These are phyloP conservation scores for Gnomoniopsis smithogilvyi DNA, from an alignment of 2,329 filamentous ascomycete genomes.

Conservation along the genomic window DNA sequence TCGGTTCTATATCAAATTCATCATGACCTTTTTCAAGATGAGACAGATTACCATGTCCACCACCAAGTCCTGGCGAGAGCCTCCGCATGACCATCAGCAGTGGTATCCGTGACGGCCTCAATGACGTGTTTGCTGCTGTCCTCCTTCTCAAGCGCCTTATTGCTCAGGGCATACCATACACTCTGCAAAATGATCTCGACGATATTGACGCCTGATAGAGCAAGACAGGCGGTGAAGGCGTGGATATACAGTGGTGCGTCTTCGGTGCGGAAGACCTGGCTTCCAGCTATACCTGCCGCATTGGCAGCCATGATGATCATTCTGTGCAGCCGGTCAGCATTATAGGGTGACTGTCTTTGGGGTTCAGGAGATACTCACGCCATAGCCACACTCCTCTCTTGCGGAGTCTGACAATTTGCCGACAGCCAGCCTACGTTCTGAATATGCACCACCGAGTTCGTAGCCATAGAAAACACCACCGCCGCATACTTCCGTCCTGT, in stretches of 20 bases:
- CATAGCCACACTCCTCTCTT: constrained; percentile 57
- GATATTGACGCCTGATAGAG: constrained; percentile 20
- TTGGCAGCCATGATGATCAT: constrained; percentile 62
- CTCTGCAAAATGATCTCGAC: constrained; percentile 19
- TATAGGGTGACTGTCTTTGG: constrained; percentile 52
- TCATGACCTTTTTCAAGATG: too few relatives aligned
- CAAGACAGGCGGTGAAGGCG: constrained; percentile 24
- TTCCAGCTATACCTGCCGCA: constrained; percentile 57
- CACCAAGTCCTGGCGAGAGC: constrained; percentile 23
- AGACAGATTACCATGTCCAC: constrained; percentile 23
- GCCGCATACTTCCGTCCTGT: constrained; percentile 42
- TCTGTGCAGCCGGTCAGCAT: constrained; percentile 42
- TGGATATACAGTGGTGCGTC: constrained; percentile 44
- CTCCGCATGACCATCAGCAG: constrained; percentile 19
- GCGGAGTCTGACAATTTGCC: constrained; percentile 50
- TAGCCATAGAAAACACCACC: constrained; percentile 52
- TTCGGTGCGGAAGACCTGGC: constrained; percentile 54
- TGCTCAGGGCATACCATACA: constrained; percentile 24
- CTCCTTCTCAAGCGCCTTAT: constrained; percentile 19
- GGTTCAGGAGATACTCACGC: constrained; percentile 37
- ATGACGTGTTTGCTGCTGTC: constrained; percentile 15
- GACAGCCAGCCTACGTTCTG: constrained; percentile 61
- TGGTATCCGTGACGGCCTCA: constrained; percentile 16
- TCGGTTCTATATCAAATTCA: too few relatives aligned
- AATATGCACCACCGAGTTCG: constrained; percentile 52